Conservation (phyloP, 2,329 filamentous ascomycete genomes). For the Ophiocordyceps camponoti-saundersi region DNA sequence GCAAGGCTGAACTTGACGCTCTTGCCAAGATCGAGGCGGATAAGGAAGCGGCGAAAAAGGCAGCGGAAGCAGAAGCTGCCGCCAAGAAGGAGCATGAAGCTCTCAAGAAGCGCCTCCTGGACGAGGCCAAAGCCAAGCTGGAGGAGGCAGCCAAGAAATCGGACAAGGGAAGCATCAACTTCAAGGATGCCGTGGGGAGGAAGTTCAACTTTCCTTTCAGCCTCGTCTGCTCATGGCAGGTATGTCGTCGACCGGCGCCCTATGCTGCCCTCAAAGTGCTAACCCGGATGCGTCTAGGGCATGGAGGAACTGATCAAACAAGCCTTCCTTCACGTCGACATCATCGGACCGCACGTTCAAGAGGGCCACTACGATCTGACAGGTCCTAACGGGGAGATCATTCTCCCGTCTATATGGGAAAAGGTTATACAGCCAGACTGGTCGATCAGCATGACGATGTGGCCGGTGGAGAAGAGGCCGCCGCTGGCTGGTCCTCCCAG, state of each 20-base stretch:
- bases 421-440: conserved; percentile 60
- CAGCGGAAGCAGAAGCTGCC: conserved; percentile 22
- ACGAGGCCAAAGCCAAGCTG: conserved; percentile 32
- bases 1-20: conserved; percentile 20
- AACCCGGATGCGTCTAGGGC: conserved; percentile 30
- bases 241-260: conserved; percentile 24
- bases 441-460: conserved; percentile 38
- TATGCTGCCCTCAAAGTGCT: background rate
- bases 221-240: conserved; percentile 68
- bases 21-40: conserved; percentile 22
- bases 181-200: conserved; percentile 79
- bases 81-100: conserved; percentile 43
- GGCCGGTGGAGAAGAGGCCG: conserved; percentile 32
- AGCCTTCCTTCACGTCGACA: conserved; percentile 64
- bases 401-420: conserved; percentile 64
- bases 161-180: conserved; percentile 62
- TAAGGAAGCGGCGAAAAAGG: conserved; percentile 21
- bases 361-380: conserved; percentile 68
- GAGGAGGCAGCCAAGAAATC: conserved; percentile 31
- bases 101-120: conserved; percentile 37
- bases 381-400: conserved; percentile 66
- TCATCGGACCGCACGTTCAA: conserved; percentile 59
- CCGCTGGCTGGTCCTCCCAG: conserved; percentile 8
- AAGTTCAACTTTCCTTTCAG: conserved; percentile 89
- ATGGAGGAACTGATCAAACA: conserved; percentile 80